Conservation (phyloP, 1,284 basidiomycete genomes). For the Fomitopsis schrenkii region DNA sequence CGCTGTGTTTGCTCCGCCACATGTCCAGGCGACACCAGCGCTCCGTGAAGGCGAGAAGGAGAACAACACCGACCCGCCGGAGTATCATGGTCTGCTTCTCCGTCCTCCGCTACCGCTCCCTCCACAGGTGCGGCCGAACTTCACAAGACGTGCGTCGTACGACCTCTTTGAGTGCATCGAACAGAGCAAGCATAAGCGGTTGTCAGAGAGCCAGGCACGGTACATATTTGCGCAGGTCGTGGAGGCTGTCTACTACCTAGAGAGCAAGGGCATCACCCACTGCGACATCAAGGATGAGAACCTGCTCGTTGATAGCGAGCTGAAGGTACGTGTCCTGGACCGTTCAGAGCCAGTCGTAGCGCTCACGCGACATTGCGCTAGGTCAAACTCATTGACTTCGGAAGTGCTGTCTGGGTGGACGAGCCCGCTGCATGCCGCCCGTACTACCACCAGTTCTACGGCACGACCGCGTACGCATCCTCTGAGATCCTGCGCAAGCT, state of each 20-base stretch:
- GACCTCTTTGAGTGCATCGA: slow-evolving; percentile 95
- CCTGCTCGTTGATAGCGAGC: slow-evolving; percentile 73
- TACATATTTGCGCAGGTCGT: slow-evolving; percentile 87
- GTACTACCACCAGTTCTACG: slow-evolving; percentile 73
- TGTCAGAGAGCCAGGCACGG: slow-evolving; percentile 76
- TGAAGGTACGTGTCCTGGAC: slow-evolving; percentile 44
- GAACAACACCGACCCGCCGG: background rate
- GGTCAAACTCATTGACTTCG: slow-evolving; percentile 94
- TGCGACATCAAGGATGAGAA: slow-evolving; percentile 97
- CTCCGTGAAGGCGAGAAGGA: background rate
- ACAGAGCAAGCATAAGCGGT: slow-evolving; percentile 71
- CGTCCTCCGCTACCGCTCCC: slow-evolving; percentile 16
- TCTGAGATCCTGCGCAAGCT: slow-evolving; percentile 79
- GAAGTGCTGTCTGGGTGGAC: slow-evolving; percentile 72
- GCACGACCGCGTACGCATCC: slow-evolving; percentile 77
- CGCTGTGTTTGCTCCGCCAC: background rate
- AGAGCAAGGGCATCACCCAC: slow-evolving; percentile 76
- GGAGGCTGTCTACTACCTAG: slow-evolving; percentile 78
- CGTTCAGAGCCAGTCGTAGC: background rate
- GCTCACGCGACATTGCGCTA: slow-evolving; percentile 23
- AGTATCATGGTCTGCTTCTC: slow-evolving; percentile 8
- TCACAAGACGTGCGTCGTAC: slow-evolving; percentile 75
- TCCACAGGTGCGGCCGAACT: slow-evolving; percentile 38
- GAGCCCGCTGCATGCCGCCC: slow-evolving; percentile 65
- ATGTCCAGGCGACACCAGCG: background rate